Evolutionary conservation across 2,329 filamentous ascomycete species (phyloP), one percentile per base, ranked within the genome.

Genomic region (Cryphonectria parasitica): DNA sequence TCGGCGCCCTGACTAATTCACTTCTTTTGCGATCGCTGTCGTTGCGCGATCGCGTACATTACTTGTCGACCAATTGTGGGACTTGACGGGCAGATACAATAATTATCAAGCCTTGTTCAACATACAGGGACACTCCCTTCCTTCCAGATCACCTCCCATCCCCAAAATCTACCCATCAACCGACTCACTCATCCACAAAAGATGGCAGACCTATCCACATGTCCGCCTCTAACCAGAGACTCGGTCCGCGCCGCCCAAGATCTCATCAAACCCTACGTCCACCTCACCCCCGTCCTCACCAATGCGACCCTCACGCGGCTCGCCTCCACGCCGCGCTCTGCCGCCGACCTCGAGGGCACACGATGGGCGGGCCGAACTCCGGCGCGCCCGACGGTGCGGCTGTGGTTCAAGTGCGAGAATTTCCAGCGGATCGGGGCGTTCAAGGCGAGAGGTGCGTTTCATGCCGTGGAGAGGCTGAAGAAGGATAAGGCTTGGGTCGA

Each of bases 341-440:
- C 36, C 3, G 36, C 34, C 74, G 84, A 86, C 5, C 83, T 92
- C 0, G 76, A 79, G 61, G 87, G 84, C 19, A 91, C 90, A 4
- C 80, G 83, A 74, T 90, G 86, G 83, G 79, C 87, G 75, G 87
- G 86, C 7, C 82, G 85, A 54, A 77, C 39, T 25, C 86, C 90
- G 0, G 88, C 91, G 0, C 82, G 79, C 4, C 94, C 94, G 0
- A 88, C 82, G 65, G 83, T 97, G 54, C 85, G 89, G 17, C 85
- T 98, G 67, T 96, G 93, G 84, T 97, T 98, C 88, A 98, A 98
- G 83, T 97, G 94, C 80, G 95, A 98, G 84, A 98, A 98, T 80
- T 84, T 93, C 71, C 96, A 98, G 83, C 89, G 90, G 69, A 90
- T 97, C 68, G 96, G 95, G 66, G 95, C 95, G 0, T 98, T 98